Evolutionary conservation across 2,329 filamentous ascomycete species (phyloP), one percentile per base, ranked within the genome.

Genomic region (Cladorrhinum sp.): DNA sequence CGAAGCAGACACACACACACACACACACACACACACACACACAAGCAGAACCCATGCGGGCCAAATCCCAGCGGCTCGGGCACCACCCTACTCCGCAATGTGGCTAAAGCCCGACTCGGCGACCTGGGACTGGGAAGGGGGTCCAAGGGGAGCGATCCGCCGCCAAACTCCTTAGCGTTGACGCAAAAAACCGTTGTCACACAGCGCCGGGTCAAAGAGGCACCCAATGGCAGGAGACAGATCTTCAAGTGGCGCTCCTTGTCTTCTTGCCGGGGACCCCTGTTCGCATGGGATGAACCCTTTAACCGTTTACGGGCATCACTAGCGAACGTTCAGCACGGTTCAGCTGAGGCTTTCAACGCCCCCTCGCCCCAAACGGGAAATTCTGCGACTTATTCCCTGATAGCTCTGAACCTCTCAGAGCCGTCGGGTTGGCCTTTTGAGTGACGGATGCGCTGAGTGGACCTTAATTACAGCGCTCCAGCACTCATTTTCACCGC

Each of bases 1-100:
- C 14, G 23, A 16, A n/a, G 23, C 51, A 16, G 39, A 46, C 28
- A 54, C 14, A n/a, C n/a, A n/a, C n/a, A n/a, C n/a, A n/a, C n/a
- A n/a, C n/a, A n/a, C n/a, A n/a, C n/a, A n/a, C n/a, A n/a, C n/a
- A n/a, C n/a, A n/a, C n/a, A n/a, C n/a, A n/a, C n/a, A n/a, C n/a
- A n/a, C n/a, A n/a, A n/a, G n/a, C n/a, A n/a, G n/a, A 54, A 28
- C n/a, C 26, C 51, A 20, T 18, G 33, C 46, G 26, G 46, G 36
- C 18, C 46, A 50, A 24, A 14, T 52, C 21, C 62, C 33, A 78
- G 85, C 62, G 82, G 83, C 20, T 83, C 80, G 26, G 83, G 82
- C 0, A 83, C 85, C 60, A 79, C 82, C 59, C 59, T 60, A 55
- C 64, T 63, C 57, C 62, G 61, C 59, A 53, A 55, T 65, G 65